Base-by-base conservation (phyloP, 1,139 yeast genomes). In the Taiozyma onychis region DNA sequence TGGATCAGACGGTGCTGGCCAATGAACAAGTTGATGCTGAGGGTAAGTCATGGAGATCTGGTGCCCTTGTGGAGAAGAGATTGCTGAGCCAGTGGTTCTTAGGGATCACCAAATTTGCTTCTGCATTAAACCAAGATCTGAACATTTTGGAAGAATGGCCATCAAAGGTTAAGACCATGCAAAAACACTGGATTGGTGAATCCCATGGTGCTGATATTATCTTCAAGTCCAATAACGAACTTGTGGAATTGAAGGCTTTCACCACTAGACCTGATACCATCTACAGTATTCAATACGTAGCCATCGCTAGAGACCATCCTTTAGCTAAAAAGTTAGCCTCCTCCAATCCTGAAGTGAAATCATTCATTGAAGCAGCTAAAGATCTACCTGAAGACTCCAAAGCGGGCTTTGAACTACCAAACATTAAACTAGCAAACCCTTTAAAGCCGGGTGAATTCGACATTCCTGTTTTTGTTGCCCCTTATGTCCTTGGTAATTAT, bases 41-140 rank as follows among this genome's bases (percentile, higher is more conserved):
- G 43, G 99, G 99, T 0, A 74, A 82, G 50, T 89, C 97, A 0
- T 93, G 99, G 99, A 78, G 99, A 66, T 89, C 97, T 3, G 99
- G 99, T 2, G 99, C 98, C 0, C 51, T 83, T 18, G 99, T 91
- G 0, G 97, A 93, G 65, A 89, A 88, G 66, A 77, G 74, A 55
- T 70, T 80, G 53, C 73, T 93, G 45, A 87, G 83, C 53, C 99
- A 93, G 64, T 93, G 99, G 99, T 93, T 93, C 62, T 73, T 93
- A 55, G 88, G 89, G 6, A 93, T 91, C 49, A 90, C 99, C 0
- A 75, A 84, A 54, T 89, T 79, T 67, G 96, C 96, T 1, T 69
- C 77, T 4, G 81, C 74, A 5, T 74, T 93, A 51, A 76, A 79
- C 49, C 64, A 72, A 8, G 98, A 91, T 66, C 67, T 93, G 52